These are phyloP conservation scores for Platanthera zijinensis DNA, from an alignment of 106 monocot genomes.

Conservation along the genomic window DNA sequence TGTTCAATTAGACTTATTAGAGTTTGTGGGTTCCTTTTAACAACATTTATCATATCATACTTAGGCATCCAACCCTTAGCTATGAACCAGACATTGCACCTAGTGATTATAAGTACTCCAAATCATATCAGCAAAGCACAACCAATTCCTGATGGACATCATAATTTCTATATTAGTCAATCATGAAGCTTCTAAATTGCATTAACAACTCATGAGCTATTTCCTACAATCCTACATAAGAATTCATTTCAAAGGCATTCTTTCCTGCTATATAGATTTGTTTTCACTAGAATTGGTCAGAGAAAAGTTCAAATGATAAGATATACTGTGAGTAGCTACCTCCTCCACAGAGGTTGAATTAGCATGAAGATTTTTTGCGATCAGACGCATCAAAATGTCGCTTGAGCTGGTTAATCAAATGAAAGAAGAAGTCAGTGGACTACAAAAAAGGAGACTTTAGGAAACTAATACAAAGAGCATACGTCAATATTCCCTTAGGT, in stretches of 20 bases:
- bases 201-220: background rate
- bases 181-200: conserved; percentile 5
- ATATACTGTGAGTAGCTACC: conserved; percentile 16
- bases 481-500: conserved; percentile 71
- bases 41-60: too few relatives aligned
- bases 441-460: background rate
- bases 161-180: background rate
- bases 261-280: background rate
- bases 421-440: background rate
- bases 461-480: conserved; percentile 8
- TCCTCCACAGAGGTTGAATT: conserved; percentile 52
- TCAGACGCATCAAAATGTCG: conserved; percentile 75
- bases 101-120: background rate
- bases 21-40: too few relatives aligned
- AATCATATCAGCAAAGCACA: background rate
- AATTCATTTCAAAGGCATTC: background rate
- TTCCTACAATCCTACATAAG: too few relatives aligned
- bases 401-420: conserved; percentile 32
- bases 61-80: too few relatives aligned
- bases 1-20: too few relatives aligned
- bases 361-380: conserved; percentile 59
- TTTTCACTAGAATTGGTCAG: background rate
- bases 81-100: background rate
- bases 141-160: background rate
- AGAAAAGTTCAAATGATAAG: background rate